Percentiles rank a stretch among this genome's conserved stretches.
Evolutionary conservation across 805 yeast genomes (phyloP).

Genomic region (Lachancea nothofagi): DNA sequence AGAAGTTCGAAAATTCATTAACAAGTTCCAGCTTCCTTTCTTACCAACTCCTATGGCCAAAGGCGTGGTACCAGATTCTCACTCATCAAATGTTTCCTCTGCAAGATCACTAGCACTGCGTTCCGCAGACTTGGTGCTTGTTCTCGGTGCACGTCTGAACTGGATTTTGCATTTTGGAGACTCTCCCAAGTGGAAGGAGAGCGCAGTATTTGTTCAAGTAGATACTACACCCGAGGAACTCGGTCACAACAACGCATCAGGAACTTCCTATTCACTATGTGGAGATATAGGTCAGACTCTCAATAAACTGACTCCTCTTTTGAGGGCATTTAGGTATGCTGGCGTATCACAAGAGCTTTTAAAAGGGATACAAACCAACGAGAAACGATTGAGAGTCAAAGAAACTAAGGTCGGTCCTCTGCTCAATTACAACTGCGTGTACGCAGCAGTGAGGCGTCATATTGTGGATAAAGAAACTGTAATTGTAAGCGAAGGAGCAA

Average conservation of each 20-base stretch:
- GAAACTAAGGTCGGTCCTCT: conserved; percentile 26
- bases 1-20: conserved; percentile 39
- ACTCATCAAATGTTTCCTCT: conserved; percentile 47
- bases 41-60: conserved; percentile 78
- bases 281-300: conserved; percentile 50
- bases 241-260: conserved; percentile 39
- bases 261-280: conserved; percentile 40
- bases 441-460: conserved; percentile 41
- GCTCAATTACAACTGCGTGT: conserved; percentile 50
- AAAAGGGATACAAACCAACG: conserved; percentile 17
- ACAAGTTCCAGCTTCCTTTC: conserved; percentile 44
- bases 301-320: conserved; percentile 30
- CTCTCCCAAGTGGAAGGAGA: conserved; percentile 43
- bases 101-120: conserved; percentile 58
- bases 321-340: conserved; percentile 16
- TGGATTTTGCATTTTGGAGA: conserved; percentile 72
- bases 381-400: conserved; percentile 27
- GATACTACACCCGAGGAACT: conserved; percentile 50
- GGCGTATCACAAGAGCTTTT: conserved; percentile 13
- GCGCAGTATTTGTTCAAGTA: conserved; percentile 51
- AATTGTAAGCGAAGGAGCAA: conserved; percentile 66
- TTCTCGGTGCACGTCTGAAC: conserved; percentile 63
- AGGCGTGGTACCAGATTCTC: conserved; percentile 54
- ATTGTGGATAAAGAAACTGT: conserved; percentile 36
- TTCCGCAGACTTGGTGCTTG: conserved; percentile 51